Base-by-base conservation (phyloP, 1,284 basidiomycete genomes). In the Heterobasidion annosum region DNA sequence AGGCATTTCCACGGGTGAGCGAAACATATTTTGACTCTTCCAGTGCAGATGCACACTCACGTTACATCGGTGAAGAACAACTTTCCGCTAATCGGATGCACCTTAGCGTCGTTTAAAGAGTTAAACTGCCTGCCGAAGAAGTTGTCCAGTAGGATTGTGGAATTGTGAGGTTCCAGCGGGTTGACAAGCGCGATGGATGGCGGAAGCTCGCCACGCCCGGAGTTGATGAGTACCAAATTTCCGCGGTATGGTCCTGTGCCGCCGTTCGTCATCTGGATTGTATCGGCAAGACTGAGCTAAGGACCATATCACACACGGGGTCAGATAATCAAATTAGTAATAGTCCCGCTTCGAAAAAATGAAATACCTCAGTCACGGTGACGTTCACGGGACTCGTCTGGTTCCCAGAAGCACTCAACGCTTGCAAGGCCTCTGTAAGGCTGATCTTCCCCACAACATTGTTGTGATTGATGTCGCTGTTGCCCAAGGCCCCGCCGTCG, bases 71-170 rank as follows among this genome's bases (percentile, higher is more conserved):
- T 87, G 68, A 89, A 88, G 68, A 83, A 89, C 9, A 88, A 64
- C 49, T 76, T 78, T 13, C 78, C 79, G 51, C 74, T 82, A n/a
- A 58, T 62, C 0, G 84, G 84, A 56, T 89, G 84, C 3, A 91
- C 72, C 62, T 85, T 88, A 55, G 85, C 71, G 63, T 93, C 90
- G 65, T 92, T 91, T 52, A 91, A 68, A 1, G 87, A 87, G 68
- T 88, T 90, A 71, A 91, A 93, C 62, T 91, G 87, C 8, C 86
- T 73, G 2, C 89, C 89, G 61, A 78, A 85, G 65, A 68, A 76
- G 57, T 70, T 70, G 56, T 70, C 68, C 8, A 70, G 58, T 7
- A 70, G 56, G 10, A 69, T 57, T 0, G 66, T 70, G 7, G 62
- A 59, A 53, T 68, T 68, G 59, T 64, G 74, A 0, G 88, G 88